phyloP scores from a whole-genome alignment of 2,329 filamentous ascomycete species.

The Paracorniculantispora psalliotae region DNA sequence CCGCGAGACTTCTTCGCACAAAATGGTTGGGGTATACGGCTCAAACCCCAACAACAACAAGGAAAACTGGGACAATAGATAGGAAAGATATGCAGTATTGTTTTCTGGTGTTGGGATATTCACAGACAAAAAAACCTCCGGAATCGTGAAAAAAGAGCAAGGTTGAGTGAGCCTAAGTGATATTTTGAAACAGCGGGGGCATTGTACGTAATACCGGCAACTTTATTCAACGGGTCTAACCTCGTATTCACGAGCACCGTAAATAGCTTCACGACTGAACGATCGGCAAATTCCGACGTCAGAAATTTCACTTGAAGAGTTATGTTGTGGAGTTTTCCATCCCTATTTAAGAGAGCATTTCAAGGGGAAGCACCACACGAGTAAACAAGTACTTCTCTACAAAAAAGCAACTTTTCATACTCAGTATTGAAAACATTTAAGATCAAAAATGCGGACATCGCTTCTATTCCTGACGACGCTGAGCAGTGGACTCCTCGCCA shows the following conservation, averaged over 20 bases:
- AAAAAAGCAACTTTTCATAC: no score
- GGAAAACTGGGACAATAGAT: no score
- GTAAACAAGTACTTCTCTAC: no score
- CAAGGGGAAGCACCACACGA: background rate
- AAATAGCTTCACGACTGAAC: background rate
- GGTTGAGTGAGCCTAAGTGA: no score
- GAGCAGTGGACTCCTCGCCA: background rate
- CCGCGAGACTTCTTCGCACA: no score
- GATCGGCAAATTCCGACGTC: background rate
- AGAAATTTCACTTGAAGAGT: background rate
- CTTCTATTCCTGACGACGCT: background rate
- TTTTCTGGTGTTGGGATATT: no score
- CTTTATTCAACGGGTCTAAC: background rate
- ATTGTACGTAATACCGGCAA: background rate
- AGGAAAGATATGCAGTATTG: no score
- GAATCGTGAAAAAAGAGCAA: no score
- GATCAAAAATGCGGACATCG: background rate
- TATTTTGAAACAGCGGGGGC: background rate
- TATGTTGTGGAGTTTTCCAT: background rate
- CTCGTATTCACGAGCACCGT: background rate
- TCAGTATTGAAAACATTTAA: background rate
- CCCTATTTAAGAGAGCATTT: background rate
- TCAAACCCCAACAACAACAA: no score
- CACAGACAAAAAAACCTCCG: no score
- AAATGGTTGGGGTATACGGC: no score